Percentiles rank a stretch among this genome's conserved stretches.
Conservation (phyloP, 495 filamentous ascomycete species). For the Pyrenula aspistea region DNA sequence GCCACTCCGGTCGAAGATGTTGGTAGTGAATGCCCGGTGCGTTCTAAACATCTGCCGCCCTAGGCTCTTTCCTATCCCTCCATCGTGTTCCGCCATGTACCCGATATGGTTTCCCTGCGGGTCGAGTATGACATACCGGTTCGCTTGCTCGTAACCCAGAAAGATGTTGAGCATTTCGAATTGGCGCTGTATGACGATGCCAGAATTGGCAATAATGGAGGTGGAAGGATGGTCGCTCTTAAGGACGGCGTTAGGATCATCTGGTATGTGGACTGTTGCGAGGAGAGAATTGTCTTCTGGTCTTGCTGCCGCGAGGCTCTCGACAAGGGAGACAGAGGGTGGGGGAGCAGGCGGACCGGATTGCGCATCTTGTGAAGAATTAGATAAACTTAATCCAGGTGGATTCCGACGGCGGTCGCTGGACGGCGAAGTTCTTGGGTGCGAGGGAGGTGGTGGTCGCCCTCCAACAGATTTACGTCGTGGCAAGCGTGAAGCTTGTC, state of each 20-base stretch:
- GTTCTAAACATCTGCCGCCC: slow-evolving; percentile 53
- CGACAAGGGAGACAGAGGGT: slow-evolving; percentile 5
- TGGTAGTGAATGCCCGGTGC: slow-evolving; percentile 56
- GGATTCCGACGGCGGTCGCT: not conserved
- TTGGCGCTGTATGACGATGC: slow-evolving; percentile 53
- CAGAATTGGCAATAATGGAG: slow-evolving; percentile 46
- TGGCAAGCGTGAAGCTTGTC: not conserved
- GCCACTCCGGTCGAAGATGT: slow-evolving; percentile 56
- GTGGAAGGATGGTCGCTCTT: slow-evolving; percentile 49
- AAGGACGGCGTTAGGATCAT: slow-evolving; percentile 50
- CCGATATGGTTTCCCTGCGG: slow-evolving; percentile 56
- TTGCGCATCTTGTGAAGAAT: not conserved
- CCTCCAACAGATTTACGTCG: not conserved
- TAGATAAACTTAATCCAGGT: not conserved
- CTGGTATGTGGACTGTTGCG: slow-evolving; percentile 44
- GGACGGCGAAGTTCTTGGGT: not conserved
- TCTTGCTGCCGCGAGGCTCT: not conserved
- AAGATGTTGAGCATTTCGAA: slow-evolving; percentile 62
- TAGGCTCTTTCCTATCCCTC: slow-evolving; percentile 44
- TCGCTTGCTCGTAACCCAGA: slow-evolving; percentile 62
- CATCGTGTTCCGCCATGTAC: slow-evolving; percentile 57
- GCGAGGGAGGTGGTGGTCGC: not conserved
- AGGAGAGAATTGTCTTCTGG: slow-evolving; percentile 35
- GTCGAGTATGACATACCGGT: slow-evolving; percentile 62
- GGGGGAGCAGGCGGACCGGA: not conserved